phyloP scores from a whole-genome alignment of 176 grass and related monocot genomes.

The Zea mays region Zm-B73-REFERENCE-NAM-5.0 NC_050099.1:68459501-68460000 shows the following conservation, averaged over 20 bases:
- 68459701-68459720: constrained; percentile 72
- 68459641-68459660: constrained; percentile 77
- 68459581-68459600: constrained; percentile 77
- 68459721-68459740: constrained; percentile 90
- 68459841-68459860: constrained; percentile 53
- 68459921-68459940: constrained; percentile 55
- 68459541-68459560: constrained; percentile 69
- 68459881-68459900: constrained; percentile 95
- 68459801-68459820: constrained; percentile 63
- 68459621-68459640: constrained; percentile 58
- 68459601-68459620: constrained; percentile 93
- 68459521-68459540: constrained; percentile 92
- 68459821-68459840: constrained; percentile 71
- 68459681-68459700: constrained; percentile 53
- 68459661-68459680: constrained; percentile 72
- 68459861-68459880: constrained; percentile 70
- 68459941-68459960: constrained; percentile 87
- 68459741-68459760: constrained; percentile 80
- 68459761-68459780: constrained; percentile 90
- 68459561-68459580: constrained; percentile 52
- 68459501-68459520: constrained; percentile 55
- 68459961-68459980: constrained; percentile 68
- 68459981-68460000: constrained; percentile 50
- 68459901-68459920: constrained; percentile 65
- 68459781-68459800: constrained; percentile 84